A percentile compares a stretch with the other conserved stretches of the same genome.
phyloP scores from a whole-genome alignment of 2,329 filamentous ascomycete species.

The Aspergillus tubingensis region DNA sequence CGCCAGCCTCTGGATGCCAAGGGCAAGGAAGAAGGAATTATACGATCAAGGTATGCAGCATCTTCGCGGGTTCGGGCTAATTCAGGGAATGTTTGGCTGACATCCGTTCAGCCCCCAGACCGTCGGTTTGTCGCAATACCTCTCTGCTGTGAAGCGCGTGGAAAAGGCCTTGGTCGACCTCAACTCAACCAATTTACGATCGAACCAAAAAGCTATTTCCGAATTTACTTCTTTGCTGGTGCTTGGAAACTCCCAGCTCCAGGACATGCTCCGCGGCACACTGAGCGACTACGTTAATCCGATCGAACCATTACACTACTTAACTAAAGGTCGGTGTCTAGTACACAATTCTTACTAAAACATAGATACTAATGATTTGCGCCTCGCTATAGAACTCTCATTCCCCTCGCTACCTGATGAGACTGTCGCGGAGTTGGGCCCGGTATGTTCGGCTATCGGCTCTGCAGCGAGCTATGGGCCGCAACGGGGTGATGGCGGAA shows the following conservation, averaged over 20 bases:
- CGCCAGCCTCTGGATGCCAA: slow-evolving; percentile 91
- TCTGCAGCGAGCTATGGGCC: slow-evolving; percentile 59
- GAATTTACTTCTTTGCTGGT: slow-evolving; percentile 78
- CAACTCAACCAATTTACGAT: slow-evolving; percentile 83
- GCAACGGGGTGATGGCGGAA: slow-evolving; percentile 58
- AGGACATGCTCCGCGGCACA: slow-evolving; percentile 78
- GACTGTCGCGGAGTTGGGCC: slow-evolving; percentile 70
- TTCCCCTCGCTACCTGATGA: slow-evolving; percentile 82
- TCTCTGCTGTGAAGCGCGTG: slow-evolving; percentile 85
- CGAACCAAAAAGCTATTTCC: slow-evolving; percentile 84
- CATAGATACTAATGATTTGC: slow-evolving; percentile 34
- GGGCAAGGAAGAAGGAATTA: slow-evolving; percentile 86
- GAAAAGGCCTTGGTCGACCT: slow-evolving; percentile 82
- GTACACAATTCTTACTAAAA: background rate
- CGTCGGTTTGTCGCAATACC: slow-evolving; percentile 78
- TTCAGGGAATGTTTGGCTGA: slow-evolving; percentile 1
- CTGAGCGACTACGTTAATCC: slow-evolving; percentile 76
- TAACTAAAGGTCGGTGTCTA: slow-evolving; percentile 72
- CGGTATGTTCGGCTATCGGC: slow-evolving; percentile 77
- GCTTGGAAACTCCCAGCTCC: slow-evolving; percentile 77
- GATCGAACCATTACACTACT: slow-evolving; percentile 86
- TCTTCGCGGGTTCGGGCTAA: background rate
- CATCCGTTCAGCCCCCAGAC: slow-evolving; percentile 64
- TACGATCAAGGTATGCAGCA: slow-evolving; percentile 68
- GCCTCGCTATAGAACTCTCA: slow-evolving; percentile 53